A percentile compares a stretch with the other conserved stretches of the same genome.
Conservation (phyloP, 2,329 filamentous ascomycete genomes). For the Cordyceps javanica region DNA sequence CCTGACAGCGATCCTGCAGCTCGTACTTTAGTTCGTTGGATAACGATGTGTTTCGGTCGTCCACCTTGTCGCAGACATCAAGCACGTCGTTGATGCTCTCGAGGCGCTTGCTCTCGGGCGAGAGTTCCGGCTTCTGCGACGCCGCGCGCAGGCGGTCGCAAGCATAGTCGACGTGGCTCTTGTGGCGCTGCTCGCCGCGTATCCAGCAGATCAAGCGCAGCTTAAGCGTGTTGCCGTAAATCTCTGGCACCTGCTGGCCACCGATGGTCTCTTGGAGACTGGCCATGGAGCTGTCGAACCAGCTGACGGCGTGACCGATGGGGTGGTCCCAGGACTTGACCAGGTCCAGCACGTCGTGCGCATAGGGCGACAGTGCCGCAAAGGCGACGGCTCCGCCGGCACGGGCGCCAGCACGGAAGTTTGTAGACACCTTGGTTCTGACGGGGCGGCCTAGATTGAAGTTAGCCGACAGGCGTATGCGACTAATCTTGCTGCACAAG, state of each 20-base stretch:
- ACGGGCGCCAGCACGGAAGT: background rate
- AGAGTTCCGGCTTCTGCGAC: background rate
- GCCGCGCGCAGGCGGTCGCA: background rate
- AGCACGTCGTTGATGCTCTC: background rate
- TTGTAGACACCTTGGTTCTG: background rate
- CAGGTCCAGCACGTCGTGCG: background rate
- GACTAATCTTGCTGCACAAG: background rate
- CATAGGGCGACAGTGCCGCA: background rate
- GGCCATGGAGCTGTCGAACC: background rate
- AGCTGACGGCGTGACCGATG: background rate
- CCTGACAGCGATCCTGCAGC: background rate
- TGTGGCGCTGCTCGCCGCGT: background rate
- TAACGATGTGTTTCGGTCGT: background rate
- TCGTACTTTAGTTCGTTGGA: background rate
- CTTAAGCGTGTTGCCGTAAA: background rate
- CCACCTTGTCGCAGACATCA: background rate
- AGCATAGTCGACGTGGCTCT: background rate
- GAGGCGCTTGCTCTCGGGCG: background rate
- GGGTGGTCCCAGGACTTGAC: conserved; percentile 1
- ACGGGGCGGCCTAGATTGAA: background rate
- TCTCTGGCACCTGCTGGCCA: background rate
- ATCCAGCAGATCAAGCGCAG: background rate
- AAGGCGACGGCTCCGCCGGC: background rate
- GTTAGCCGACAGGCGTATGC: background rate
- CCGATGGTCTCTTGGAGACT: background rate